Evolutionary conservation across 2,329 filamentous ascomycete species (phyloP).

Genomic region (Chrysosporium keratinophilum): DNA sequence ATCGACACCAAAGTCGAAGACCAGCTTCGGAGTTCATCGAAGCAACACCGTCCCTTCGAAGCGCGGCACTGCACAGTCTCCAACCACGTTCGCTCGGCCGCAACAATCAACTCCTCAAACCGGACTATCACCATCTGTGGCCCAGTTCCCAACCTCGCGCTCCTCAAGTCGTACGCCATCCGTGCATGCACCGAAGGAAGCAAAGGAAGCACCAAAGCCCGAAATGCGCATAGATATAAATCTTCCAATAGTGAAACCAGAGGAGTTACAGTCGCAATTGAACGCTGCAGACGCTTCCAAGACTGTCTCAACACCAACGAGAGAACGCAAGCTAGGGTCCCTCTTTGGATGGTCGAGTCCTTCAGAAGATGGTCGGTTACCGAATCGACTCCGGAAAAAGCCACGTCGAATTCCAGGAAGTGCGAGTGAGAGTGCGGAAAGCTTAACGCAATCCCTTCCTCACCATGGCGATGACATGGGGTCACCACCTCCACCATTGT

Average conservation of each 20-base stretch:
- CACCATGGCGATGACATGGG: constrained; percentile 32
- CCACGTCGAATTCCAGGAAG: constrained; percentile 56
- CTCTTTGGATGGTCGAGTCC: constrained; percentile 60
- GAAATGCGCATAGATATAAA: constrained; percentile 6
- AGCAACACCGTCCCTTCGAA: constrained; percentile 95
- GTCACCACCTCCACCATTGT: constrained; percentile 20
- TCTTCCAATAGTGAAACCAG: neutral
- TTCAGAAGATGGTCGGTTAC: constrained; percentile 53
- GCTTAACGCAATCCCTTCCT: constrained; percentile 69
- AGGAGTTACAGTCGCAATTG: neutral
- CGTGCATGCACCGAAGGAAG: constrained; percentile 14
- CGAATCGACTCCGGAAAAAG: constrained; percentile 88
- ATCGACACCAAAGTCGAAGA: constrained; percentile 45
- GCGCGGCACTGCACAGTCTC: constrained; percentile 40
- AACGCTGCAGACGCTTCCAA: neutral
- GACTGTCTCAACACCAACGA: constrained; percentile 42
- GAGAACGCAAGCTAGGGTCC: constrained; percentile 57
- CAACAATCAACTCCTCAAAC: constrained; percentile 37
- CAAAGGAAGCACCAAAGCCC: constrained; percentile 2
- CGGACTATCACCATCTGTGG: constrained; percentile 23
- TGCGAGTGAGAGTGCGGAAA: constrained; percentile 77
- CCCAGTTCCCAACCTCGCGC: constrained; percentile 20
- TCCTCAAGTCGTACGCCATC: constrained; percentile 24
- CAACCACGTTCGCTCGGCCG: constrained; percentile 10
- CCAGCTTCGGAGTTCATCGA: constrained; percentile 49